These are phyloP conservation scores for Lactifluus pinguis DNA, from an alignment of 768 basidiomycete species.

Conservation along the genomic window DNA sequence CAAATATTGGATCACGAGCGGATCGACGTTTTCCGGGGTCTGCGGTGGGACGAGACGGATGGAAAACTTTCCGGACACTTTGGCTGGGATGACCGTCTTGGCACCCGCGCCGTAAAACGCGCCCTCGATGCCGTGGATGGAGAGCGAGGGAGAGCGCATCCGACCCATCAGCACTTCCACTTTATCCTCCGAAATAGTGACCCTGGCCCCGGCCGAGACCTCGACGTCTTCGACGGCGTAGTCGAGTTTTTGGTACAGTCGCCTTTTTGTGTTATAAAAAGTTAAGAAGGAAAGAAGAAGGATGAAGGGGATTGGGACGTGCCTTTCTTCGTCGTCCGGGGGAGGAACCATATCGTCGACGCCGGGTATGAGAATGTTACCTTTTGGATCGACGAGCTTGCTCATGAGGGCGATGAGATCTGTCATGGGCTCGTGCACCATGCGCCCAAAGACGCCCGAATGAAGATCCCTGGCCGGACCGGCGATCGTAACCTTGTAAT, in stretches of 20 bases:
- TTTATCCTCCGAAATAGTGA: conserved; percentile 72
- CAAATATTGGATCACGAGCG: conserved; percentile 62
- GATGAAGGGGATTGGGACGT: conserved; percentile 16
- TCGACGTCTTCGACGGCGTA: conserved; percentile 68
- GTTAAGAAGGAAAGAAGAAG: background rate
- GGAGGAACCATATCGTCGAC: conserved; percentile 76
- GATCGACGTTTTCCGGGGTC: conserved; percentile 64
- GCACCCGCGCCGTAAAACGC: conserved; percentile 78
- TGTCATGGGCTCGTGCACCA: conserved; percentile 89
- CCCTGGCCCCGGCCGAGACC: conserved; percentile 60
- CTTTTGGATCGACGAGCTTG: conserved; percentile 69
- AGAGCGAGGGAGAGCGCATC: conserved; percentile 85
- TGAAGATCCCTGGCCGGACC: conserved; percentile 87
- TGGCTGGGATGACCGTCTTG: conserved; percentile 93
- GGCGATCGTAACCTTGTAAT: conserved; percentile 73
- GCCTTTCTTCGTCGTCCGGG: conserved; percentile 67
- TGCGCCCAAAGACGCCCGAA: conserved; percentile 78
- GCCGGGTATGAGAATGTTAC: conserved; percentile 84
- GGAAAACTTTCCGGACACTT: conserved; percentile 86
- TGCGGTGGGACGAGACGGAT: conserved; percentile 90
- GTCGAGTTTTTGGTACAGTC: conserved; percentile 66
- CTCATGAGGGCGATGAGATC: conserved; percentile 79
- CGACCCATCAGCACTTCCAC: conserved; percentile 80
- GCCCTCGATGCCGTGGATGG: conserved; percentile 92
- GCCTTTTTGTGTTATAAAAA: conserved; percentile 28